Evolutionary conservation across 768 basidiomycete genomes (phyloP).

Genomic region (Cubamyces lactineus): DNA sequence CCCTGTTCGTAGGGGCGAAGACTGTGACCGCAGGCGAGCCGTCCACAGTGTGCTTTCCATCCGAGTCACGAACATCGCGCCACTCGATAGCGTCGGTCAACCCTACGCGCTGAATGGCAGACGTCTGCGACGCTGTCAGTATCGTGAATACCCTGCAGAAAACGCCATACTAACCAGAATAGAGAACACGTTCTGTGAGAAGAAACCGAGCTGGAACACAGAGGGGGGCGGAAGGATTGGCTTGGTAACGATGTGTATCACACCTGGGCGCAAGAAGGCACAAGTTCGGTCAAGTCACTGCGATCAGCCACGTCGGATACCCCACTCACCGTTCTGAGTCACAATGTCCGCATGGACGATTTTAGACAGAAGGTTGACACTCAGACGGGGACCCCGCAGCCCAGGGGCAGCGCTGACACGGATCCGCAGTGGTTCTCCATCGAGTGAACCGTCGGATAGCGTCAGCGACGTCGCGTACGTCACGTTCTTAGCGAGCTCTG

Average conservation of each 20-base stretch:
- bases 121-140: conserved; percentile 44
- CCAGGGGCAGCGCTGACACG: conserved; percentile 41
- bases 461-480: conserved; percentile 55
- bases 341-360: conserved; percentile 45
- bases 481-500: conserved; percentile 52
- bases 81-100: conserved; percentile 51
- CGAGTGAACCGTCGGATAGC: conserved; percentile 46
- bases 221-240: conserved; percentile 61
- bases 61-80: conserved; percentile 44
- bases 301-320: neutral
- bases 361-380: conserved; percentile 53
- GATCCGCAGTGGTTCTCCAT: conserved; percentile 49
- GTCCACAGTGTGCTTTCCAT: conserved; percentile 34
- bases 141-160: neutral
- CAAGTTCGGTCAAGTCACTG: neutral
- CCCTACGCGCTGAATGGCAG: conserved; percentile 55
- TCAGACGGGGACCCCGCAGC: conserved; percentile 28
- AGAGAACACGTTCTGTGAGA: conserved; percentile 48
- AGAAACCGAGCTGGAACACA: conserved; percentile 50
- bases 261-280: conserved; percentile 33
- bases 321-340: conserved; percentile 52
- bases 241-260: conserved; percentile 56
- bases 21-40: conserved; percentile 52
- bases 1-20: conserved; percentile 58
- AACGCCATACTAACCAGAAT: conserved; percentile 44